phyloP scores from a whole-genome alignment of 2,329 filamentous ascomycete genomes.

The Orbilia quercus region DNA sequence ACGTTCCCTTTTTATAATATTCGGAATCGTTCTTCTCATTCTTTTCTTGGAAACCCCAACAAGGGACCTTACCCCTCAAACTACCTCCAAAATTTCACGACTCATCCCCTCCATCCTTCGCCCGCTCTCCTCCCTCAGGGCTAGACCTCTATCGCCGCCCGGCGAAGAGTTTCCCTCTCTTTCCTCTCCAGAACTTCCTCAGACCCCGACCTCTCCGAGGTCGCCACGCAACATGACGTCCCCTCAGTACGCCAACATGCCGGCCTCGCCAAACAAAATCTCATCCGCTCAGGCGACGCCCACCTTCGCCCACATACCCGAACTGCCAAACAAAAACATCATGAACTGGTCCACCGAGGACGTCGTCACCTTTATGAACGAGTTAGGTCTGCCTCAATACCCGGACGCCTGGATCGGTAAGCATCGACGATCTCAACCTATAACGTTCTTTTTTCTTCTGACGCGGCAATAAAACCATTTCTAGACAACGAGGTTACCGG shows the following conservation, averaged over 20 bases:
- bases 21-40: constrained; percentile 5
- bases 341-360: constrained; percentile 86
- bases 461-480: constrained; percentile 9
- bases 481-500: constrained; percentile 93
- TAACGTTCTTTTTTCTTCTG: too few species aligned
- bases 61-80: constrained; percentile 55
- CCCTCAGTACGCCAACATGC: constrained; percentile 54
- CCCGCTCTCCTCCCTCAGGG: constrained; percentile 57
- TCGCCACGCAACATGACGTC: constrained; percentile 56
- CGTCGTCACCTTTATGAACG: constrained; percentile 86
- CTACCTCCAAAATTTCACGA: constrained; percentile 57
- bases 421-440: constrained; percentile 61
- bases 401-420: constrained; percentile 83
- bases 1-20: constrained; percentile 5
- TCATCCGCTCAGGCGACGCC: constrained; percentile 55
- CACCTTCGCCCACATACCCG: constrained; percentile 61
- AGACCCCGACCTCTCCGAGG: constrained; percentile 54
- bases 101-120: constrained; percentile 57
- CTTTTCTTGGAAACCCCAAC: constrained; percentile 39
- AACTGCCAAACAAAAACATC: constrained; percentile 75
- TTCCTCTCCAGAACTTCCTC: constrained; percentile 53
- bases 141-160: constrained; percentile 54
- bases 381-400: constrained; percentile 83
- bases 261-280: constrained; percentile 54
- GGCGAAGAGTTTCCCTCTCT: constrained; percentile 55